These are phyloP conservation scores for Kregervanrija pseudodelftensis DNA, from an alignment of 805 yeast species.

Conservation along the genomic window DNA sequence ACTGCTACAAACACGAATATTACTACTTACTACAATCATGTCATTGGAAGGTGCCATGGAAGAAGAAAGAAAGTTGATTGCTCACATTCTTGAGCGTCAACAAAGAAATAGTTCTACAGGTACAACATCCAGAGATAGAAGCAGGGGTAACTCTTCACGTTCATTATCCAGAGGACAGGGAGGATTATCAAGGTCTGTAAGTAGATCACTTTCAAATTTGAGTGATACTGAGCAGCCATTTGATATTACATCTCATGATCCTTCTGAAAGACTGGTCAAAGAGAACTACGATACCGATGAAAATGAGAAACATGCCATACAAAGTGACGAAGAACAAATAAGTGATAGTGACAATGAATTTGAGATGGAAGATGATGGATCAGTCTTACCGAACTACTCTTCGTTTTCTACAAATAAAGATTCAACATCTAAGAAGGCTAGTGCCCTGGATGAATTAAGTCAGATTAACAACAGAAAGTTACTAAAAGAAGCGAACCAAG, in stretches of 20 bases:
- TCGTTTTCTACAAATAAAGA: conserved; percentile 14
- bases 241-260: conserved; percentile 68
- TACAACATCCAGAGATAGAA: conserved; percentile 17
- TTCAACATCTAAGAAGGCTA: conserved; percentile 7
- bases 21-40: conserved; percentile 12
- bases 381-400: conserved; percentile 45
- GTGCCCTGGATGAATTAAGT: conserved; percentile 15
- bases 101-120: conserved; percentile 8
- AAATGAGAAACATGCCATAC: conserved; percentile 7
- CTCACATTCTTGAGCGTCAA: conserved; percentile 24
- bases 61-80: conserved; percentile 26
- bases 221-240: conserved; percentile 33
- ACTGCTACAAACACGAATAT: not conserved
- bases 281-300: conserved; percentile 12
- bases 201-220: conserved; percentile 15
- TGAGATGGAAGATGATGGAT: conserved; percentile 55
- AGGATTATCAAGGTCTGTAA: conserved; percentile 12
- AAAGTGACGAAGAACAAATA: conserved; percentile 53
- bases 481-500: conserved; percentile 40
- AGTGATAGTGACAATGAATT: conserved; percentile 55
- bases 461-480: conserved; percentile 19
- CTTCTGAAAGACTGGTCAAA: conserved; percentile 49
- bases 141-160: conserved; percentile 2
- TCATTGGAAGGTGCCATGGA: conserved; percentile 29
- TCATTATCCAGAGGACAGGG: conserved; percentile 5